Evolutionary conservation across 2,329 filamentous ascomycete genomes (phyloP), one percentile per base, ranked within the genome.

Genomic region (Pseudogymnoascus sp.): DNA sequence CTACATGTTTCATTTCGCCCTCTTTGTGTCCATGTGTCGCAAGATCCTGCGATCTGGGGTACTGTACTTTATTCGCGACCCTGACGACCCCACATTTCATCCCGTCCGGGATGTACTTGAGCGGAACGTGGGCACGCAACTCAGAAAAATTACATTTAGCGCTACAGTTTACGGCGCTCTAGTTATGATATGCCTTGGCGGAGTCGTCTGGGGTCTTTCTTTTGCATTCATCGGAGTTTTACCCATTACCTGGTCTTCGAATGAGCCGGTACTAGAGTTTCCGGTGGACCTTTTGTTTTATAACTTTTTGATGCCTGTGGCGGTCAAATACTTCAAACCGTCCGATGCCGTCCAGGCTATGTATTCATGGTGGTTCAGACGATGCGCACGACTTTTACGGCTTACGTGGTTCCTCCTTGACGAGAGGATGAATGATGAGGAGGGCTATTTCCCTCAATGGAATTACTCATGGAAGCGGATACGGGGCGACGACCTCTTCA

Each of bases 1-100:
- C 67, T 99, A 99, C 76, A 99, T 99, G 96, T 99, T 99, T 78
- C 95, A 99, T 74, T 99, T 99, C 74, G 95, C 95, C 4, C 83
- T 99, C 2, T 99, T 99, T 73, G 95, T 99, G 16, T 96, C 93
- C 63, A 97, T 99, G 93, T 99, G 95, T 76, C 88, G 95, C 66
- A 97, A 96, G 78, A 96, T 97, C 64, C 90, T 99, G 88, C 88
- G 95, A 67, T 91, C 87, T 69, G 95, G 95, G 61, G 95, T 99
- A 42, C 81, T 99, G 64, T 97, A 97, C 78, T 99, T 99, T 75
- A 99, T 99, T 70, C 87, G 95, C 66, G 96, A 99, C 74, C 95
- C 95, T 5, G 96, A 99, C 74, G 95, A 99, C 75, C 95, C 96
- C 7, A 96, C 95, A 11, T 99, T 99, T 75, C 95, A 99, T 73